Conservation (phyloP, 2,329 filamentous ascomycete genomes). For the Colletotrichum cereale region DNA sequence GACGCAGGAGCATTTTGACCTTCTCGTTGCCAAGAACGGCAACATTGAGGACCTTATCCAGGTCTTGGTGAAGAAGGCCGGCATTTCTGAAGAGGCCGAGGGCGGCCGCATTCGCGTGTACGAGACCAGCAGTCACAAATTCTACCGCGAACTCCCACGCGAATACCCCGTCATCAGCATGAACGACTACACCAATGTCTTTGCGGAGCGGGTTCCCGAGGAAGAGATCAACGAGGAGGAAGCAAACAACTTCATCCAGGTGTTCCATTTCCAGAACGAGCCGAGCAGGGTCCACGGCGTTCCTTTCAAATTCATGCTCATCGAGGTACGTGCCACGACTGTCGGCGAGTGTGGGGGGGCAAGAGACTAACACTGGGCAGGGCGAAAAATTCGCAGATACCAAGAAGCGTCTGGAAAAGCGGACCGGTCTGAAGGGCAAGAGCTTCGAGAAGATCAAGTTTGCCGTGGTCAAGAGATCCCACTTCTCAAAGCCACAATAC, state of each 20-base stretch:
- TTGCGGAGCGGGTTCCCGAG: slow-evolving; percentile 84
- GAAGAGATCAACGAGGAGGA: slow-evolving; percentile 73
- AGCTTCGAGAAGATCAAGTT: slow-evolving; percentile 99
- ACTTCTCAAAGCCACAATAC: slow-evolving; percentile 84
- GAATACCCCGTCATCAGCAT: slow-evolving; percentile 83
- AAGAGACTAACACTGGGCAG: slow-evolving; percentile 53
- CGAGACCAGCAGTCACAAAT: slow-evolving; percentile 85
- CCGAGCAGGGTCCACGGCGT: slow-evolving; percentile 85
- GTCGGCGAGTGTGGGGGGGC: not conserved
- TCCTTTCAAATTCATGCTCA: slow-evolving; percentile 90
- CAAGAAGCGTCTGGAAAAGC: slow-evolving; percentile 92
- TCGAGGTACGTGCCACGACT: slow-evolving; percentile 70
- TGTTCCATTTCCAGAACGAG: slow-evolving; percentile 95
- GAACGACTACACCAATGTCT: slow-evolving; percentile 86
- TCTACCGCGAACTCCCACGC: slow-evolving; percentile 80
- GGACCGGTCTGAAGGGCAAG: slow-evolving; percentile 96
- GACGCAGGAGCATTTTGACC: slow-evolving; percentile 77
- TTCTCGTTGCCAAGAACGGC: slow-evolving; percentile 90
- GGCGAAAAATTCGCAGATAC: slow-evolving; percentile 91
- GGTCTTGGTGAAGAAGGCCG: slow-evolving; percentile 82
- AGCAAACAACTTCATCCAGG: slow-evolving; percentile 73
- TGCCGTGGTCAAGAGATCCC: slow-evolving; percentile 78
- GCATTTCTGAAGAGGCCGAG: slow-evolving; percentile 79
- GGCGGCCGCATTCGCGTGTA: slow-evolving; percentile 82
- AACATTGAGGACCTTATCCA: slow-evolving; percentile 82